phyloP scores from a whole-genome alignment of 2,329 filamentous ascomycete genomes.

The Graphiopsis chlorocephala region DNA sequence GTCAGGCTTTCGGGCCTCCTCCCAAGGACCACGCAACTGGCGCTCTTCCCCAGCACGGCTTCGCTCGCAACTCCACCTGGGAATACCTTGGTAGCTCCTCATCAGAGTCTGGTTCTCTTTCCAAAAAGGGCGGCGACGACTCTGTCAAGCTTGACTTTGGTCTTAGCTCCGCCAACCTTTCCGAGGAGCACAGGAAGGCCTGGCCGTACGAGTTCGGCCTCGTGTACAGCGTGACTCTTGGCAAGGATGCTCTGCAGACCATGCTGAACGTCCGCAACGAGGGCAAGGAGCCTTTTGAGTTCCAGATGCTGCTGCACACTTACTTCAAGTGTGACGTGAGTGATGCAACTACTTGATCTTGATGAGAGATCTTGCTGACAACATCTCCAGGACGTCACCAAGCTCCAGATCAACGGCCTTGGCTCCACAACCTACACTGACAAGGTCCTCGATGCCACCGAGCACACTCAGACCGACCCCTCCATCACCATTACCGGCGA shows the following conservation, averaged over 20 bases:
- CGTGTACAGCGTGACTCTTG: slow-evolving; percentile 88
- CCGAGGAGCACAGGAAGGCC: slow-evolving; percentile 63
- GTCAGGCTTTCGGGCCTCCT: slow-evolving; percentile 79
- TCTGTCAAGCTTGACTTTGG: slow-evolving; percentile 95
- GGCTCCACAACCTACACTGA: slow-evolving; percentile 66
- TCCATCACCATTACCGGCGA: slow-evolving; percentile 71
- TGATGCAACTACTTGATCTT: background rate
- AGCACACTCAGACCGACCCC: slow-evolving; percentile 62
- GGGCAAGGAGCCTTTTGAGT: slow-evolving; percentile 78
- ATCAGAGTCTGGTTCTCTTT: slow-evolving; percentile 53
- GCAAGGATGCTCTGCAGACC: slow-evolving; percentile 71
- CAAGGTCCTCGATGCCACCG: slow-evolving; percentile 16
- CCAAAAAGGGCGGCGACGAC: slow-evolving; percentile 51
- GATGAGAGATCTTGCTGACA: background rate
- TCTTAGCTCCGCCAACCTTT: slow-evolving; percentile 70
- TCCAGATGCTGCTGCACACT: slow-evolving; percentile 86
- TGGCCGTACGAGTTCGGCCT: slow-evolving; percentile 89
- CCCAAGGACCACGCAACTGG: slow-evolving; percentile 74
- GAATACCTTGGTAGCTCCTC: slow-evolving; percentile 88
- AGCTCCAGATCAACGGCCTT: slow-evolving; percentile 71
- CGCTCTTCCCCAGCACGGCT: slow-evolving; percentile 85
- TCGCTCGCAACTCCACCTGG: slow-evolving; percentile 86
- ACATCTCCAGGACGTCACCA: slow-evolving; percentile 67
- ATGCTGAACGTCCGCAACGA: slow-evolving; percentile 87
- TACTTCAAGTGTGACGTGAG: slow-evolving; percentile 79